Base-by-base conservation (phyloP, 2,329 filamentous ascomycete genomes). In the Aspergillus persii region DNA sequence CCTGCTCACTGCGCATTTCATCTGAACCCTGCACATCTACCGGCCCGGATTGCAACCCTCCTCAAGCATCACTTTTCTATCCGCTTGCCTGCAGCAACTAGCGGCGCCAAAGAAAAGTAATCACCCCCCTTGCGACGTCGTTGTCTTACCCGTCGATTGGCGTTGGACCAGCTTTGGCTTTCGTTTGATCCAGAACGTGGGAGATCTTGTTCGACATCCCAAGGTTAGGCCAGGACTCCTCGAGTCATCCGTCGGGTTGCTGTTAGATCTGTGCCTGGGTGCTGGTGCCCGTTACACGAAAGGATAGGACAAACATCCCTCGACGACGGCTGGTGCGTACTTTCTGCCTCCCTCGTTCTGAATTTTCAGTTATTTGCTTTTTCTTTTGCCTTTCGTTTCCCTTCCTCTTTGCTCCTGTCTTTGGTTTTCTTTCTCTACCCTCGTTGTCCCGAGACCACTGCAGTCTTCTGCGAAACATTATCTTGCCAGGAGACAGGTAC, bases 241-340 rank as follows among this genome's bases (percentile, higher is more conserved):
- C 64, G 44, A 66, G 61, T 62, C 58, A 63, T 58, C 39, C 30
- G 33, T 61, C 61, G 54, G 63, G 56, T 59, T 65, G 53, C 59
- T 64, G 59, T 58, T 52, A 63, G 62, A 61, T 63, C 60, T 64
- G 60, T 60, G 61, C 64, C 60, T 61, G 55, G 66, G 64, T 65
- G 65, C 61, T 62, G 66, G 66, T 61, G 67, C 64, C 60, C 66
- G 71, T 73, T 72, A 72, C 69, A 74, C 69, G 57, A 71, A 52
- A 61, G 57, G 62, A 67, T 60, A 63, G 60, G 59, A 66, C 71
- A 72, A 72, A 71, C 70, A 71, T 74, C 63, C 18, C 66, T 69
- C 65, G 62, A 68, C 65, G 66, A 59, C 64, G 64, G 60, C 60
- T 67, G 69, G 69, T 72, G 60, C 61, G 71, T 72, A 66, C 61